Evolutionary conservation across 2,329 filamentous ascomycete species (phyloP), one percentile per base, ranked within the genome.

Genomic region (Parastagonospora avenae): DNA sequence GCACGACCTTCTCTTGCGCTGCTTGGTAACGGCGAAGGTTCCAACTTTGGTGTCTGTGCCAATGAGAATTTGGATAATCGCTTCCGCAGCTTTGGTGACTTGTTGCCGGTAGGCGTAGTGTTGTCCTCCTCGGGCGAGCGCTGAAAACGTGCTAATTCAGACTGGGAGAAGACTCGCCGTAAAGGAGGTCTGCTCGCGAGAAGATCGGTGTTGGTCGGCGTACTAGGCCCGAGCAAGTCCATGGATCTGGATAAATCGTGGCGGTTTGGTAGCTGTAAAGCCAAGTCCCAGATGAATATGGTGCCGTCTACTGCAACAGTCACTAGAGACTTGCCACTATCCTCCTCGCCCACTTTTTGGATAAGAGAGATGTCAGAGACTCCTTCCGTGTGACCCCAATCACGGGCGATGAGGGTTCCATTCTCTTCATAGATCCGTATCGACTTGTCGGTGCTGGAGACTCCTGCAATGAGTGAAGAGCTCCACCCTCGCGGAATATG

Each of bases 391-490:
- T 99, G 94, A 1, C 94, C 94, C 85, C 92, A 97, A 75, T 97
- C 94, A 35, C 91, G 86, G 43, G 92, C 89, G 27, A 97, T 76
- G 50, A 99, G 87, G 1, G 79, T 77, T 8, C 93, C 92, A 36
- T 85, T 86, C 54, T 88, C 86, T 60, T 96, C 90, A 65, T 99
- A 99, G 12, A 99, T 78, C 31, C 94, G 83, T 48, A 99, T 88
- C 0, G 94, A 97, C 71, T 97, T 99, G 73, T 99, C 94, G 1
- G 91, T 96, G 62, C 92, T 92, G 8, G 93, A 97, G 9, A 94
- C 83, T n/a, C 91, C 92, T 14, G 94, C 82, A 44, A 99, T 81
- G 43, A 95, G 83, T 27, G 86, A 83, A 78, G 85, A 70, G 8
- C 81, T 79, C 74, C 82, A 74, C 55, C 81, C 73, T 63, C 85